Evolutionary conservation across 306 rosid species (phyloP).

Genomic region (Castanospermum australe): DNA sequence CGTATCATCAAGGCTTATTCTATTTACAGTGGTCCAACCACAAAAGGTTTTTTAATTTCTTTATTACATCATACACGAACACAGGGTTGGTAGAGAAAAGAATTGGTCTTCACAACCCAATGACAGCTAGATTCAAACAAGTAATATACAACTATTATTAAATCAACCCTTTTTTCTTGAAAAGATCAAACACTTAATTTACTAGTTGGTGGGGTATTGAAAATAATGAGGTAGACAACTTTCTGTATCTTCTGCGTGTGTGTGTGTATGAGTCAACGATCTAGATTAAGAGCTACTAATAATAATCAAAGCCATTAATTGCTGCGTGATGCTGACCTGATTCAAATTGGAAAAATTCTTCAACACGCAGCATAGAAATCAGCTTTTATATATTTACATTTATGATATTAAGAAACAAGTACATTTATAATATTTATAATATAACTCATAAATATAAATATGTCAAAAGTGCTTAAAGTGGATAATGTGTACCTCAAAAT

Average conservation of each 20-base stretch:
- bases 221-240: neutral
- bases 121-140: constrained; percentile 27
- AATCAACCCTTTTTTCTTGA: constrained; percentile 14
- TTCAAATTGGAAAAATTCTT: too few relatives aligned
- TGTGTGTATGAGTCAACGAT: constrained; percentile 48
- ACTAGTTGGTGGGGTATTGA: neutral
- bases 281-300: neutral
- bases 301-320: neutral
- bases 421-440: too few relatives aligned
- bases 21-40: neutral
- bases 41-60: neutral
- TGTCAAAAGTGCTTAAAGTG: too few relatives aligned
- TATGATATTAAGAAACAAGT: too few relatives aligned
- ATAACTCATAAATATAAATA: too few relatives aligned
- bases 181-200: neutral
- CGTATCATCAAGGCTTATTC: neutral
- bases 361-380: too few relatives aligned
- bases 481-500: too few relatives aligned
- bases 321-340: too few relatives aligned
- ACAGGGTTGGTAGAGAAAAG: neutral
- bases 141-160: neutral
- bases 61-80: neutral
- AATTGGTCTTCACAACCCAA: neutral
- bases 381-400: too few relatives aligned
- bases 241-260: neutral